These are phyloP conservation scores for Recurvomyces mirabilis DNA, from an alignment of 495 filamentous ascomycete genomes.

Conservation along the genomic window DNA sequence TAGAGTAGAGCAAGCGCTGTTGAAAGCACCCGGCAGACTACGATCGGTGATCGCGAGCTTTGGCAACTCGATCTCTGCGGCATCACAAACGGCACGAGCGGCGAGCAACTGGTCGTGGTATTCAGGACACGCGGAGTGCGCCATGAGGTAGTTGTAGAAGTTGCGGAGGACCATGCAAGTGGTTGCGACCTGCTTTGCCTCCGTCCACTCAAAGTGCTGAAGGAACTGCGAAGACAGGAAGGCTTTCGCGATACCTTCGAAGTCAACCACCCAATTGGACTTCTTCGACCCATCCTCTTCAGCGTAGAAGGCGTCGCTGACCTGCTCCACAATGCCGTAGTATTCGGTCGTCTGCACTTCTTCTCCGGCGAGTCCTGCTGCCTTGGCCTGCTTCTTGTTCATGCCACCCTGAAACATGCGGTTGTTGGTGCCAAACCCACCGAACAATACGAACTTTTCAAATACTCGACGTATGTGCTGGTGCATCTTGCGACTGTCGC, in stretches of 20 bases:
- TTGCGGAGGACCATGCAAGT: slow-evolving; percentile 58
- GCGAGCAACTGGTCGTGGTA: slow-evolving; percentile 52
- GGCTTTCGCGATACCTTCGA: slow-evolving; percentile 60
- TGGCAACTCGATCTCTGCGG: slow-evolving; percentile 55
- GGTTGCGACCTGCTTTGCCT: slow-evolving; percentile 38
- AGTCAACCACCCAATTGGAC: slow-evolving; percentile 65
- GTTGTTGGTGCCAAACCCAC: slow-evolving; percentile 59
- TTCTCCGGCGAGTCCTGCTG: slow-evolving; percentile 1
- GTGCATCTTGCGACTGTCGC: slow-evolving; percentile 61
- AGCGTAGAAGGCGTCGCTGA: slow-evolving; percentile 2
- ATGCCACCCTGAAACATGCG: slow-evolving; percentile 56
- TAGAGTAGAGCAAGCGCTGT: slow-evolving; percentile 50
- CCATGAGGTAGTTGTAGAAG: slow-evolving; percentile 78
- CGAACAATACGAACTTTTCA: slow-evolving; percentile 65
- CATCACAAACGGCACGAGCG: slow-evolving; percentile 56
- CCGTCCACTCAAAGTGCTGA: slow-evolving; percentile 33
- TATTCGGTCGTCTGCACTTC: slow-evolving; percentile 35
- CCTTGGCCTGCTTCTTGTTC: slow-evolving; percentile 44
- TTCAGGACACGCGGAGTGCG: slow-evolving; percentile 78
- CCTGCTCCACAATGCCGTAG: slow-evolving; percentile 9
- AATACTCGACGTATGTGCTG: slow-evolving; percentile 51
- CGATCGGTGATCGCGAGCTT: slow-evolving; percentile 38
- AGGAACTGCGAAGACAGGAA: slow-evolving; percentile 52
- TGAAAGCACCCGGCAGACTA: slow-evolving; percentile 63
- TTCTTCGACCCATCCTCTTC: slow-evolving; percentile 27